These are phyloP conservation scores for Cardamine occulta DNA, from an alignment of 345 rosid species.

Conservation along the genomic window DNA sequence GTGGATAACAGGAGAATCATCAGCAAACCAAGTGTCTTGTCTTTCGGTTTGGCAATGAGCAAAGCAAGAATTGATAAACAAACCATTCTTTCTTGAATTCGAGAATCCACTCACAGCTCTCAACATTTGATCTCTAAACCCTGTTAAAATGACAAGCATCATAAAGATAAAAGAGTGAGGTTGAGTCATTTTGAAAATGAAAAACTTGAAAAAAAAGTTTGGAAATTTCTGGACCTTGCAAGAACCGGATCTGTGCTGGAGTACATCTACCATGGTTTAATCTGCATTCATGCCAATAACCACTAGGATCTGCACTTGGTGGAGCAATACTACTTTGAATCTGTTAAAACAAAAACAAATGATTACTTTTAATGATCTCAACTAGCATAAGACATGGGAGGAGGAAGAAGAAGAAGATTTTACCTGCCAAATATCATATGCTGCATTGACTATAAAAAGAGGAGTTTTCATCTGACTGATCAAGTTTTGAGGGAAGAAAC, in stretches of 20 bases:
- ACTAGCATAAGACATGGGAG: constrained; percentile 6
- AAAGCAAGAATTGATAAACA: constrained; percentile 92
- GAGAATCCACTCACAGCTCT: constrained; percentile 62
- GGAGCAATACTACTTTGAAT: constrained; percentile 93
- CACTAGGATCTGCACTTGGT: constrained; percentile 85
- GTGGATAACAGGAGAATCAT: constrained; percentile 71
- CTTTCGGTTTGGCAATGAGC: constrained; percentile 96
- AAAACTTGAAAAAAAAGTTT: background rate
- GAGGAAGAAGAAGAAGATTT: constrained; percentile 1
- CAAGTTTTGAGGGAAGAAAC: constrained; percentile 96
- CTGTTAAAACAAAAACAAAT: constrained; percentile 46
- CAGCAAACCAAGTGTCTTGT: constrained; percentile 93
- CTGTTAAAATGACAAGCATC: constrained; percentile 41
- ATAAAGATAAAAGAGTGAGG: background rate
- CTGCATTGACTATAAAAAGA: constrained; percentile 84
- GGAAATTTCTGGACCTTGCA: constrained; percentile 61
- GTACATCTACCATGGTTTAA: constrained; percentile 79
- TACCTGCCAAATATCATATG: constrained; percentile 99
- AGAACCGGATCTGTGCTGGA: constrained; percentile 63
- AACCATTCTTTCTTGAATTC: constrained; percentile 64
- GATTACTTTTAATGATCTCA: constrained; percentile 11
- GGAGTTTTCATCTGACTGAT: constrained; percentile 76
- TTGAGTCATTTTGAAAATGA: background rate
- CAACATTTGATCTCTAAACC: constrained; percentile 86
- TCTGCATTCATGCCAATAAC: constrained; percentile 86